Conservation (phyloP, 306 rosid genomes). For the Malus sieversii region DNA sequence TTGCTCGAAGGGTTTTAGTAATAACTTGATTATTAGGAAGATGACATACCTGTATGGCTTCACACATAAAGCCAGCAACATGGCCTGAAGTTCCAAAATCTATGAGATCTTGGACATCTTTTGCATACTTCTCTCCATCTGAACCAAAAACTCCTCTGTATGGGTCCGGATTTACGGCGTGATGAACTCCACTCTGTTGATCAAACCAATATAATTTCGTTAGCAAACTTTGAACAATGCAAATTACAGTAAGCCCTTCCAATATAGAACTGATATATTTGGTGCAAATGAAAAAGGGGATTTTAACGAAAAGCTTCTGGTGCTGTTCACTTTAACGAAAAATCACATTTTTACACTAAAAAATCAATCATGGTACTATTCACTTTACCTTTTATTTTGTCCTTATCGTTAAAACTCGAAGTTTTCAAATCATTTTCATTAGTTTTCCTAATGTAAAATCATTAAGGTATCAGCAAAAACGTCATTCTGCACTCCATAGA, state of each 20-base stretch:
- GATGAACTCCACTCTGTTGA: conserved; percentile 82
- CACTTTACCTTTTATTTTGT: too few relatives aligned
- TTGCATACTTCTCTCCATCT: conserved; percentile 83
- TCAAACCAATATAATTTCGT: background rate
- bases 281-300: background rate
- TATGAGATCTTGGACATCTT: conserved; percentile 73
- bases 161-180: conserved; percentile 88
- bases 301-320: too few relatives aligned
- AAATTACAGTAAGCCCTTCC: background rate
- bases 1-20: background rate
- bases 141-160: conserved; percentile 91
- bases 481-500: background rate
- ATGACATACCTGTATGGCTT: conserved; percentile 67
- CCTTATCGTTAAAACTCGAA: too few relatives aligned
- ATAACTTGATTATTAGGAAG: conserved; percentile 1
- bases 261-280: background rate
- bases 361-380: too few relatives aligned
- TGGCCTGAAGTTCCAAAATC: conserved; percentile 83
- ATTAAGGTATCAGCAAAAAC: background rate
- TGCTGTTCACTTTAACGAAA: too few relatives aligned
- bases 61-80: conserved; percentile 79
- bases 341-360: too few relatives aligned
- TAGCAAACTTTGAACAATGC: background rate
- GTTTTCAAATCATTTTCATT: too few relatives aligned
- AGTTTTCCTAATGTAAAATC: background rate